Base-by-base conservation (phyloP, 345 rosid genomes). In the Citrus mangshanensis region DNA sequence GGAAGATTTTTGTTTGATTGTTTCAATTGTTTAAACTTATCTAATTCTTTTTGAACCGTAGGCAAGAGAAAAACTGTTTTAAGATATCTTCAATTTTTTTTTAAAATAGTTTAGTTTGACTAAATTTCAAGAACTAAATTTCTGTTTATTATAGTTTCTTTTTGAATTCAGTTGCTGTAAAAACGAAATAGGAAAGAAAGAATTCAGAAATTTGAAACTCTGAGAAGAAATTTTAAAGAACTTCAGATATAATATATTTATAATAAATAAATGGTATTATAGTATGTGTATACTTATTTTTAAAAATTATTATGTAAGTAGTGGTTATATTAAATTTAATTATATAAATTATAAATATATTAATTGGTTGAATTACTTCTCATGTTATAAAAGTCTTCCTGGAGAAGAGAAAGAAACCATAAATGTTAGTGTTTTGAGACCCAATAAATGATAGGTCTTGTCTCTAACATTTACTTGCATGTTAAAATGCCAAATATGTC, bases 311-410 rank as follows among this genome's bases (percentile, higher is more conserved):
- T 0, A 8, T 38, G 0, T 9, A 38, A 8, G 0, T 38, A 0
- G 0, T 38, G 0, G 0, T 7, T 38, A 1, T 38, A 38, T 7
- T 1, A 8, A 1, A 38, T 38, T 38, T 9, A 38, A 38, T 9
- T 38, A 9, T 0, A 38, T 0, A 38, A 38, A 2, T 38, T 2
- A 2, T 1, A 7, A 0, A 9, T 38, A 38, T 38, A 9, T 38
- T 38, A 0, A 0, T 7, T 38, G 0, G 0, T 38, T 38, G 3
- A 0, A 2, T 8, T 38, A 37, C 0, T 0, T 7, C 0, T 0
- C 2, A 7, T 7, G 0, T 37, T 37, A 2, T 7, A 8, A 1
- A 38, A 38, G 0, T 38, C 42, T 9, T 38, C 10, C 9, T 1
- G 0, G 0, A 38, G 2, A 1, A 46, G 51, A 13, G 16, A 42